A percentile compares a stretch with the other conserved stretches of the same genome.
These are phyloP conservation scores for Didymosphaeria variabile DNA, from an alignment of 2,329 filamentous ascomycete genomes.

Conservation along the genomic window DNA sequence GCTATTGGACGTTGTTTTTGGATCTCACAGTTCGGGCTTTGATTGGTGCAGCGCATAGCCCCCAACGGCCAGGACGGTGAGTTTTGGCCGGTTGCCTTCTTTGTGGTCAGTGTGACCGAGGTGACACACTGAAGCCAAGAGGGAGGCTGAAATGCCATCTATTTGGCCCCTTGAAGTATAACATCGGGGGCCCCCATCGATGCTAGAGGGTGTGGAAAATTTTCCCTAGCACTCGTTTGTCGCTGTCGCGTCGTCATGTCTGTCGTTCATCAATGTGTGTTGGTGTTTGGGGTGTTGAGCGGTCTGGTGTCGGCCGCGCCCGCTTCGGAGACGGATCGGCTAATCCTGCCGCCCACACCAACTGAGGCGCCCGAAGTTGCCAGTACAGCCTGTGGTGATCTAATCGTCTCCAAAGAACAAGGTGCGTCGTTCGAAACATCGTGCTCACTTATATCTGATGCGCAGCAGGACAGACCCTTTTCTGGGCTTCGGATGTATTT, in stretches of 20 bases:
- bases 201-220: background rate
- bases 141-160: background rate
- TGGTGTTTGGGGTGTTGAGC: background rate
- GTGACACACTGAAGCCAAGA: background rate
- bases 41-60: background rate
- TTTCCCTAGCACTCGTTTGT: background rate
- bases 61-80: background rate
- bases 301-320: background rate
- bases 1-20: constrained; percentile 1
- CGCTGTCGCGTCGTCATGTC: background rate
- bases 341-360: constrained; percentile 5
- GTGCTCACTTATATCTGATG: background rate
- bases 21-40: background rate
- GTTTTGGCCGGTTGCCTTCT: background rate
- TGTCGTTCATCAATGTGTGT: constrained; percentile 3
- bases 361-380: constrained; percentile 9
- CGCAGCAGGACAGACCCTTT: constrained; percentile 9
- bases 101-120: background rate
- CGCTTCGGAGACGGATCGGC: constrained; percentile 4
- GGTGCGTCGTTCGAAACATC: background rate
- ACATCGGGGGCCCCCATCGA: background rate
- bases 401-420: constrained; percentile 7
- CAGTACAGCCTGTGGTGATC: constrained; percentile 8
- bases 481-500: constrained; percentile 39
- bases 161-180: constrained; percentile 6